phyloP scores from a whole-genome alignment of 768 basidiomycete species.

The Dioszegia crocea region DNA sequence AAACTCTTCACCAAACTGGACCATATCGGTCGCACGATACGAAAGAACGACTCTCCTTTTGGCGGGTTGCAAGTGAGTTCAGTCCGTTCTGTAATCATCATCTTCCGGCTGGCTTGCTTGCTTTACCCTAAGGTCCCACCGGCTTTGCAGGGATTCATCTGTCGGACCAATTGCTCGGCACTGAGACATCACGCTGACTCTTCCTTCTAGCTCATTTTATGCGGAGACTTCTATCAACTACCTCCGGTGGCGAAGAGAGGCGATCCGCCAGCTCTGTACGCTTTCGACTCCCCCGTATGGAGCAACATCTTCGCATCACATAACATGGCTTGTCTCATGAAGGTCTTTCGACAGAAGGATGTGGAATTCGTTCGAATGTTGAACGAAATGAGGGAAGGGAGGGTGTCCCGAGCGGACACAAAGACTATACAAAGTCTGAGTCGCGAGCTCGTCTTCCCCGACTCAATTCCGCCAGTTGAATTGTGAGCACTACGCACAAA shows the following conservation, averaged over 20 bases:
- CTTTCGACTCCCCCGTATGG: slow-evolving; percentile 50
- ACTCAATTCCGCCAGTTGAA: slow-evolving; percentile 33
- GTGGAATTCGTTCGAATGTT: slow-evolving; percentile 40
- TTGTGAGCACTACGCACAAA: slow-evolving; percentile 22
- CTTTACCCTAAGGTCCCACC: too few species aligned
- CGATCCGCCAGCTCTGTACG: slow-evolving; percentile 22
- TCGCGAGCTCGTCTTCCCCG: slow-evolving; percentile 21
- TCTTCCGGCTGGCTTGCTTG: too few species aligned
- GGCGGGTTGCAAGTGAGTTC: slow-evolving; percentile 44
- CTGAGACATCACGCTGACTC: too few species aligned
- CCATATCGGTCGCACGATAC: slow-evolving; percentile 40
- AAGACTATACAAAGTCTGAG: slow-evolving; percentile 19
- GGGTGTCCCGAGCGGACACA: slow-evolving; percentile 21
- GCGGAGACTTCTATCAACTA: slow-evolving; percentile 52
- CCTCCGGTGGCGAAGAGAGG: slow-evolving; percentile 47
- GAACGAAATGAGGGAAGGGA: slow-evolving; percentile 46
- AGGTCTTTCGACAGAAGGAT: slow-evolving; percentile 48
- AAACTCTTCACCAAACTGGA: slow-evolving; percentile 49
- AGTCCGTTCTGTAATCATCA: too few species aligned
- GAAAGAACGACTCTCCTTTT: slow-evolving; percentile 38
- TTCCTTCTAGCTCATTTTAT: slow-evolving; percentile 45
- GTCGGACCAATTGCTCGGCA: too few species aligned
- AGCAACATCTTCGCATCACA: slow-evolving; percentile 19
- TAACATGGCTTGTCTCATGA: slow-evolving; percentile 37
- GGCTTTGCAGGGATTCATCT: too few species aligned